Evolutionary conservation across 1,139 yeast genomes (phyloP).

Genomic region (Yamadazyma taylorii): DNA sequence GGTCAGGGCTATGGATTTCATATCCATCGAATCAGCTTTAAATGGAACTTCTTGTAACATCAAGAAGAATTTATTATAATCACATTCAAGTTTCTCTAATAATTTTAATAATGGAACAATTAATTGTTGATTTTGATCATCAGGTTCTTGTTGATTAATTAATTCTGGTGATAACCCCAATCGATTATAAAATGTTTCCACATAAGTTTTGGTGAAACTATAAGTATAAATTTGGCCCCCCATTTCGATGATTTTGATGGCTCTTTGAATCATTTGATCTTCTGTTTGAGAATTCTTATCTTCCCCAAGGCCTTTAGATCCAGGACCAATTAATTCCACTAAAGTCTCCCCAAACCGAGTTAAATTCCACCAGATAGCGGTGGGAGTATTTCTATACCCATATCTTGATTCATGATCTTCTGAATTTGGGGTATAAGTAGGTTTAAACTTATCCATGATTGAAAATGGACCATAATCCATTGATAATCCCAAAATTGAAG

Average conservation of each 20-base stretch:
- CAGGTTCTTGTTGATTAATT: slow-evolving; percentile 37
- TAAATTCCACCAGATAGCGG: slow-evolving; percentile 92
- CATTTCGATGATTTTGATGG: slow-evolving; percentile 61
- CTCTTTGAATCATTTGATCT: slow-evolving; percentile 55
- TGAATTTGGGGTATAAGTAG: slow-evolving; percentile 83
- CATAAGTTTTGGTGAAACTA: slow-evolving; percentile 60
- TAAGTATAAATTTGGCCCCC: slow-evolving; percentile 68
- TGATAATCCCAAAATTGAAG: slow-evolving; percentile 81
- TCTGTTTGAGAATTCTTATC: too few relatives aligned
- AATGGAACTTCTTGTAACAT: slow-evolving; percentile 49
- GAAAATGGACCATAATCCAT: slow-evolving; percentile 96
- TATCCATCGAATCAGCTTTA: slow-evolving; percentile 12
- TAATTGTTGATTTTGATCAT: slow-evolving; percentile 43
- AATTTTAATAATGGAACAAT: slow-evolving; percentile 65
- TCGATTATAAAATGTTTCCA: slow-evolving; percentile 60
- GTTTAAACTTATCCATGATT: slow-evolving; percentile 81
- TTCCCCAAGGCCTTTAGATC: too few relatives aligned
- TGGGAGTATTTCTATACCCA: slow-evolving; percentile 78
- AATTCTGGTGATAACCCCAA: slow-evolving; percentile 57
- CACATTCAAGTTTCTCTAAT: slow-evolving; percentile 62
- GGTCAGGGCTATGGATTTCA: slow-evolving; percentile 3
- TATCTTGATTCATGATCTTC: slow-evolving; percentile 77
- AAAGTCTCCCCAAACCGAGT: slow-evolving; percentile 81
- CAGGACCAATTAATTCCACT: slow-evolving; percentile 79
- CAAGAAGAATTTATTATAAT: slow-evolving; percentile 78